Percentiles rank a stretch among this genome's conserved stretches.
Evolutionary conservation across 2,329 filamentous ascomycete species (phyloP).

Genomic region (Fusarium sp.): DNA sequence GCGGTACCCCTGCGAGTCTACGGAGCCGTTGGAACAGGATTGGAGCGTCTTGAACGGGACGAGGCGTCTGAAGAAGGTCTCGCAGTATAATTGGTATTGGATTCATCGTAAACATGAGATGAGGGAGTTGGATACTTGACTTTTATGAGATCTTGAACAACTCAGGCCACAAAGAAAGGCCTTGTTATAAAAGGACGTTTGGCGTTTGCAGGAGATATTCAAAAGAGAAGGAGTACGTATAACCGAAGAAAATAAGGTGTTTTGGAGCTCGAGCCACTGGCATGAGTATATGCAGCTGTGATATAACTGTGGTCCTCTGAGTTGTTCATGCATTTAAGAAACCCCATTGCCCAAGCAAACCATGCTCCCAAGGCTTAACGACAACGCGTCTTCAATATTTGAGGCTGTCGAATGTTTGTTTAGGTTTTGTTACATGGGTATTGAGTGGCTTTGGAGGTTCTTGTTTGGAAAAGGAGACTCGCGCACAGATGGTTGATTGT

Average conservation of each 20-base stretch:
- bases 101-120: conserved; percentile 14
- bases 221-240: conserved; percentile 27
- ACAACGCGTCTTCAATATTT: conserved; percentile 3
- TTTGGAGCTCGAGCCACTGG: conserved; percentile 17
- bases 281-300: conserved; percentile 21
- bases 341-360: neutral
- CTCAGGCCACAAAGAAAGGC: conserved; percentile 22
- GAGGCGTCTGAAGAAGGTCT: conserved; percentile 63
- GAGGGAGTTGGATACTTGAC: conserved; percentile 33
- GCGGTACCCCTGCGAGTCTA: conserved; percentile 87
- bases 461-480: conserved; percentile 21
- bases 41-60: conserved; percentile 68
- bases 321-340: conserved; percentile 14
- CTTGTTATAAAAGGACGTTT: conserved; percentile 17
- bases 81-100: conserved; percentile 50
- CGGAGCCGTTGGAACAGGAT: conserved; percentile 68
- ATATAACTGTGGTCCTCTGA: conserved; percentile 14
- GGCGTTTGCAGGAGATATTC: conserved; percentile 29
- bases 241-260: conserved; percentile 19
- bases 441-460: neutral
- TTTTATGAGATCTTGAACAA: conserved; percentile 12
- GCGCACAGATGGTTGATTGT: conserved; percentile 9
- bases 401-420: conserved; percentile 11
- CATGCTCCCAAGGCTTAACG: neutral
- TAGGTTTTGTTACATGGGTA: conserved; percentile 6